Percentiles rank a stretch among this genome's conserved stretches.
Evolutionary conservation across 2,329 filamentous ascomycete species (phyloP).

Genomic region (Drechslera avenae): DNA sequence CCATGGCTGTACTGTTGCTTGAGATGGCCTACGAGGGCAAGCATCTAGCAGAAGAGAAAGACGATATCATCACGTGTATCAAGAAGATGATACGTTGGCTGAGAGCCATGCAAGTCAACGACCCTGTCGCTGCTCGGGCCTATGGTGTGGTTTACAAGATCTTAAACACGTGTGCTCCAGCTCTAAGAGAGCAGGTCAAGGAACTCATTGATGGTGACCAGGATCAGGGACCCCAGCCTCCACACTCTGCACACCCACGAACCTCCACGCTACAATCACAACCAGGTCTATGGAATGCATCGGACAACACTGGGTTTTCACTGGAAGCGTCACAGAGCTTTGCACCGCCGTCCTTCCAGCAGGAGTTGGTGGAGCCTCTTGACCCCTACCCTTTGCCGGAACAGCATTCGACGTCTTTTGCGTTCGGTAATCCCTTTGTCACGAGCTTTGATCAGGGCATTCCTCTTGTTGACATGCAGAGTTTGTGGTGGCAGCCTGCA

Average conservation of each 20-base stretch:
- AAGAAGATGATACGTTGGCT: slow-evolving; percentile 46
- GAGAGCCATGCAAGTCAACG: slow-evolving; percentile 34
- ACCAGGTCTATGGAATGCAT: background rate
- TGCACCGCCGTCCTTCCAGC: background rate
- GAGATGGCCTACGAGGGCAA: slow-evolving; percentile 42
- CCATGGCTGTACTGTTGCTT: slow-evolving; percentile 44
- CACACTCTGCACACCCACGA: background rate
- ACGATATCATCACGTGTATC: slow-evolving; percentile 34
- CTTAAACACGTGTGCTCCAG: slow-evolving; percentile 19
- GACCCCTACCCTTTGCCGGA: background rate
- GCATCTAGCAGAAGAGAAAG: slow-evolving; percentile 33
- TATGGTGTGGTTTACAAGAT: slow-evolving; percentile 27
- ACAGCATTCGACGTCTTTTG: background rate
- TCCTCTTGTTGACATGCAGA: slow-evolving; percentile 17
- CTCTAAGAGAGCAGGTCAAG: slow-evolving; percentile 16
- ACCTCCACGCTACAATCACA: background rate
- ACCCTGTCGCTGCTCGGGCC: slow-evolving; percentile 40
- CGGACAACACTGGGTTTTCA: background rate
- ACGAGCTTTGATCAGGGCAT: slow-evolving; percentile 28
- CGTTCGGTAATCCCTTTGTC: slow-evolving; percentile 30
- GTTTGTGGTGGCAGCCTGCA: slow-evolving; percentile 14
- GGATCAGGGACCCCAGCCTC: background rate
- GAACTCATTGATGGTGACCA: slow-evolving; percentile 16
- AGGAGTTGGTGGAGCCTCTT: background rate
- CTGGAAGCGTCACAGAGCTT: background rate